A percentile compares a stretch with the other conserved stretches of the same genome.
Evolutionary conservation across 257 asterid genomes (phyloP).

Genomic region (Nicotiana obtusifolia): DNA sequence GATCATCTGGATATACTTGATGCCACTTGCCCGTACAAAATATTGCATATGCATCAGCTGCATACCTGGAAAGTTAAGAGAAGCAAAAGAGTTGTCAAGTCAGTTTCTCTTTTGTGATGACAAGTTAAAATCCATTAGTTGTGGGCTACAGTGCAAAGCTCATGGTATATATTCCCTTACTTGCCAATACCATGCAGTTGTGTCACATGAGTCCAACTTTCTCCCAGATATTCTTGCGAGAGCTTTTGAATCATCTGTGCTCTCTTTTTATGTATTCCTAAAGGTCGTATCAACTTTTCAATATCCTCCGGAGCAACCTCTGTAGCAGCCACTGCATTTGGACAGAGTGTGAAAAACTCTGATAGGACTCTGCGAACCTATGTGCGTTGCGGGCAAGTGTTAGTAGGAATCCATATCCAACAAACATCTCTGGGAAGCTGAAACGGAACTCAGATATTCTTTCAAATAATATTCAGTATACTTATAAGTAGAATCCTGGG

Average conservation of each 20-base stretch:
- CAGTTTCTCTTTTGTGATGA: neutral
- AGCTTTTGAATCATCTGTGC: constrained; percentile 44
- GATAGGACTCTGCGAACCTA: constrained; percentile 48
- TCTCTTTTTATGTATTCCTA: constrained; percentile 71
- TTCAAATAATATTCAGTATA: neutral
- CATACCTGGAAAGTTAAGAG: constrained; percentile 46
- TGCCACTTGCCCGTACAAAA: constrained; percentile 73
- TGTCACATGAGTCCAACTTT: constrained; percentile 77
- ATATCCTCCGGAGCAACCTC: constrained; percentile 46
- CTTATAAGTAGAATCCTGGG: neutral
- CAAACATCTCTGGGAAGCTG: neutral
- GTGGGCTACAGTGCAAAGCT: neutral
- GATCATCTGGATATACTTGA: constrained; percentile 53
- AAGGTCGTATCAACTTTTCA: constrained; percentile 46
- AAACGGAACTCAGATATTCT: neutral
- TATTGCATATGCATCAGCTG: constrained; percentile 89
- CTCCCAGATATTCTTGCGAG: constrained; percentile 51
- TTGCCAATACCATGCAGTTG: constrained; percentile 80
- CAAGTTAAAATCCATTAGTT: neutral
- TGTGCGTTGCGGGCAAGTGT: constrained; percentile 9
- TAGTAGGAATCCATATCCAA: neutral
- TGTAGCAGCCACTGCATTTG: constrained; percentile 60
- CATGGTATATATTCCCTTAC: constrained; percentile 29
- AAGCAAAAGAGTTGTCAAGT: neutral
- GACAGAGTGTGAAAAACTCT: constrained; percentile 58